Conservation (phyloP, 768 basidiomycete species). For the Grammothele lineata region DNA sequence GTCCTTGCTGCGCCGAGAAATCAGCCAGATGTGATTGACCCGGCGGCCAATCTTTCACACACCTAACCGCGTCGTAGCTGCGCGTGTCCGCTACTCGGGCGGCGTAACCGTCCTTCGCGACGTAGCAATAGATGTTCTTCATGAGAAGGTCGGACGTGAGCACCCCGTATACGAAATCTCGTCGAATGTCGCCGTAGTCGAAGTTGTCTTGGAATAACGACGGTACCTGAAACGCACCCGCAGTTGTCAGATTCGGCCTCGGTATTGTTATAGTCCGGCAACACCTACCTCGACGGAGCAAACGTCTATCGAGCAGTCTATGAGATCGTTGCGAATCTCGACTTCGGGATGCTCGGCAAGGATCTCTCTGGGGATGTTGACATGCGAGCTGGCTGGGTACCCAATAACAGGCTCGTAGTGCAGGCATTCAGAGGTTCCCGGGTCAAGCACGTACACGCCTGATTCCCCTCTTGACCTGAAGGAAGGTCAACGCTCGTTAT, state of each 20-base stretch:
- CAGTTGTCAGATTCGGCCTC: neutral
- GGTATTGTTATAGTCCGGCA: too few relatives aligned
- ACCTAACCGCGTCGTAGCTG: slow-evolving; percentile 90
- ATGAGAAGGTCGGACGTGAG: slow-evolving; percentile 91
- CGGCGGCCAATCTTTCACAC: slow-evolving; percentile 1
- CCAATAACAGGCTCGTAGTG: slow-evolving; percentile 78
- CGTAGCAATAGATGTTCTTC: slow-evolving; percentile 90
- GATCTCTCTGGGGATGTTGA: slow-evolving; percentile 75
- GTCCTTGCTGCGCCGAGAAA: slow-evolving; percentile 63
- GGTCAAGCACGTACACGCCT: slow-evolving; percentile 74
- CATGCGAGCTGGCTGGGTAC: slow-evolving; percentile 58
- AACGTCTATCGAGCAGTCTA: slow-evolving; percentile 87
- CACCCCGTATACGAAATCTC: slow-evolving; percentile 92
- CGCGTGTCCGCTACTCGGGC: slow-evolving; percentile 91
- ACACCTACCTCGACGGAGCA: slow-evolving; percentile 84
- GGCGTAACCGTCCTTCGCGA: slow-evolving; percentile 86
- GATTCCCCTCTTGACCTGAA: slow-evolving; percentile 67
- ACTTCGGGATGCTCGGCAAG: slow-evolving; percentile 70
- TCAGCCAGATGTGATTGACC: neutral
- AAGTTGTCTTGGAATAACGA: slow-evolving; percentile 98
- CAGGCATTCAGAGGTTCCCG: slow-evolving; percentile 73
- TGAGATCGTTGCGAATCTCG: slow-evolving; percentile 83
- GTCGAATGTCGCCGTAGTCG: slow-evolving; percentile 88
- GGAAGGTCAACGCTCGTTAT: neutral
- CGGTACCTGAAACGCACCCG: slow-evolving; percentile 57